Base-by-base conservation (phyloP, 179 eudicot species). In the Silene noctiflora region DNA sequence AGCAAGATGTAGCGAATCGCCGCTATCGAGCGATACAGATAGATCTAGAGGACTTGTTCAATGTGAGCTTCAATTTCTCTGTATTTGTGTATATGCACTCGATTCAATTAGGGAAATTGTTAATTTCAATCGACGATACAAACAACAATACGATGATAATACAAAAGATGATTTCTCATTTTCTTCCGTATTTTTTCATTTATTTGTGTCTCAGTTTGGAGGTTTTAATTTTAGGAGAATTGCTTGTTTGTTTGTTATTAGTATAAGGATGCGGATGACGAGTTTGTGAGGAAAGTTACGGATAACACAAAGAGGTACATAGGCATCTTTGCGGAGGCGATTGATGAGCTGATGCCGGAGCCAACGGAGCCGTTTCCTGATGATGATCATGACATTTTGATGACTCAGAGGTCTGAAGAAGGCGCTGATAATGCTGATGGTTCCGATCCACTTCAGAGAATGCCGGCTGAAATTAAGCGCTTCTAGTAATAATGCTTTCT, bases 1-100 rank as follows among this genome's bases (percentile, higher is more conserved):
- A 94, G 99, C 99, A 95, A 95, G 96, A 95, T 69, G 99, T 92
- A 25, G 93, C 97, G 12, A 95, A 95, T 75, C 97, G 95, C 31
- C 91, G 88, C 73, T 76, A 60, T 21, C 89, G 89, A 79, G 91
- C 96, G 6, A 64, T 95, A 63, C 81, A 95, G 84, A 89, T 95
- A 24, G 99, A 95, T 53, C 84, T 93, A 17, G 97, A 91, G 67
- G 99, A 93, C 80, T 79, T 95, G 63, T 75, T 81, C 58, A 81
- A 79, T 74, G 99, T 95, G 85, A 75, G 46, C 53, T 4, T n/a
- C 29, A 2, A 20, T 17, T 22, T 39, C 9, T 59, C 16, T 1
- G 12, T 59, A 12, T 56, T 76, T 1, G 14, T 66, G 46, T 39
- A 7, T 39, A 39, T 39, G 1, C 8, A 39, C 46, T 39, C 46